A percentile compares a stretch with the other conserved stretches of the same genome.
Conservation (phyloP, 1,139 yeast species). For the Protomyces inouyei region DNA sequence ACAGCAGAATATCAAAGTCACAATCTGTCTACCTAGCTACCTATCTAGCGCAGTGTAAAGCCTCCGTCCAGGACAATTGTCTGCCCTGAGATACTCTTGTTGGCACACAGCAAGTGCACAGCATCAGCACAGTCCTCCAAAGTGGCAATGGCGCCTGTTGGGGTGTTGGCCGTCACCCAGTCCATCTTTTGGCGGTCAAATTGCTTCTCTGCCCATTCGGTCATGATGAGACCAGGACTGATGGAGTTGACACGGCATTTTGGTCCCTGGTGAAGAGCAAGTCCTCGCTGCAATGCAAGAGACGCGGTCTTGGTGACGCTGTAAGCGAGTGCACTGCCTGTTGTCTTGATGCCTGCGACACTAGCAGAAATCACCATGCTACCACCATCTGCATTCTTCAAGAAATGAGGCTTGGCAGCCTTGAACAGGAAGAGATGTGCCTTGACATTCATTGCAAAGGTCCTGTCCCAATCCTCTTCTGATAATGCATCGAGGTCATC, state of each 20-base stretch:
- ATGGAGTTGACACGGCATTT: conserved; percentile 43
- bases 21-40: not conserved
- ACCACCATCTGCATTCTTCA: conserved; percentile 41
- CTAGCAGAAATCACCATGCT: conserved; percentile 43
- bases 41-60: not conserved
- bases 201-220: conserved; percentile 43
- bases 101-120: conserved; percentile 11
- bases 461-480: conserved; percentile 41
- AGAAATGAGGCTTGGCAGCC: conserved; percentile 40
- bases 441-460: conserved; percentile 37
- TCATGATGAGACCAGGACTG: conserved; percentile 44
- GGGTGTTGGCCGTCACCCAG: not conserved
- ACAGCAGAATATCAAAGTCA: not conserved
- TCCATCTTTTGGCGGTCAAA: conserved; percentile 40
- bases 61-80: conserved; percentile 17
- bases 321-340: conserved; percentile 44
- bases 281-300: conserved; percentile 41
- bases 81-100: conserved; percentile 10
- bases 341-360: conserved; percentile 41
- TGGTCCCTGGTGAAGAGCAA: conserved; percentile 39
- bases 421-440: conserved; percentile 42
- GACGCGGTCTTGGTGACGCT: conserved; percentile 44
- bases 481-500: conserved; percentile 39
- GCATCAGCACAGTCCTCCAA: conserved; percentile 24
- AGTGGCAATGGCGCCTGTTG: conserved; percentile 4